Evolutionary conservation across 768 basidiomycete genomes (phyloP), one percentile per base, ranked within the genome.

Genomic region (Saitozyma podzolica): DNA sequence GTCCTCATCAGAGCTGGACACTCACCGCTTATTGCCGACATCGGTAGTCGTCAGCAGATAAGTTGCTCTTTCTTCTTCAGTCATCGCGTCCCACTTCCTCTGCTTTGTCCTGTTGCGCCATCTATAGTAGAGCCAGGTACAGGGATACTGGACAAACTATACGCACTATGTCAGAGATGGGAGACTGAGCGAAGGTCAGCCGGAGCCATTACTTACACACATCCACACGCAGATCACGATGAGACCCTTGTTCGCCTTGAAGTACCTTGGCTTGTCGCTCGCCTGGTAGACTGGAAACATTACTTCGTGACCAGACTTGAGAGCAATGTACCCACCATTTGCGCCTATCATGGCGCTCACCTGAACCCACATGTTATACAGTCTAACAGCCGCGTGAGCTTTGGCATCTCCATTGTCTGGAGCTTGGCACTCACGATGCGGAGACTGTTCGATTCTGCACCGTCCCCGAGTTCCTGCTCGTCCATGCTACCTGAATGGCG

Each of bases 301-400:
- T n/a, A n/a, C n/a, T n/a, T n/a, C n/a, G n/a, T n/a, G n/a, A n/a
- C n/a, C n/a, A n/a, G n/a, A n/a, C n/a, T n/a, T n/a, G n/a, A n/a
- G n/a, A n/a, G n/a, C n/a, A n/a, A n/a, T n/a, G n/a, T n/a, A n/a
- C n/a, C n/a, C n/a, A n/a, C n/a, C 11, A 52, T 79, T 78, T 8
- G 74, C 66, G 14, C 74, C 75, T 19, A 78, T 77, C 61, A 78
- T 77, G 9, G 68, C 69, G 0, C 65, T 66, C 0, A 64, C 48
- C 51, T 80, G 80, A 0, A 80, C 80, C 5, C 55, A 41, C 68
- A 80, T 80, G 59, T 80, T 80, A 63, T 79, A 79, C 1, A 63
- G 19, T 48, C 61, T 58, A 9, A n/a, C n/a, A n/a, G n/a, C n/a
- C n/a, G n/a, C n/a, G n/a, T n/a, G n/a, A n/a, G n/a, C n/a, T n/a